phyloP scores from a whole-genome alignment of 1,284 basidiomycete genomes.

The Cutaneotrichosporon spelunceum region DNA sequence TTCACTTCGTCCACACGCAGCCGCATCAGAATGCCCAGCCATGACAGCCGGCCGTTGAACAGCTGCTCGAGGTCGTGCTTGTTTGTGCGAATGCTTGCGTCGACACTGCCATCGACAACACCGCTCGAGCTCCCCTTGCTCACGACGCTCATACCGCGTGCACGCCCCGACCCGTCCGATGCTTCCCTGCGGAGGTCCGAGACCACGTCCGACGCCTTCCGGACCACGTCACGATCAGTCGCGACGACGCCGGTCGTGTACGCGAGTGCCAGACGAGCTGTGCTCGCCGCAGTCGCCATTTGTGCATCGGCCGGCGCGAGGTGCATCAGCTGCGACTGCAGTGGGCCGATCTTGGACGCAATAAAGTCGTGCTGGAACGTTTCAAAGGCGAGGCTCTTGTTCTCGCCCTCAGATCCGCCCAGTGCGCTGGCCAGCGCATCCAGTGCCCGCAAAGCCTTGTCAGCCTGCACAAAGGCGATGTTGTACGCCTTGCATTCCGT shows the following conservation, averaged over 20 bases:
- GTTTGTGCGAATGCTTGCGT: slow-evolving; percentile 56
- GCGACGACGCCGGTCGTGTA: slow-evolving; percentile 32
- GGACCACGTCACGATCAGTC: slow-evolving; percentile 26
- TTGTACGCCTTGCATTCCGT: slow-evolving; percentile 10
- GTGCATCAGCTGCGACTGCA: slow-evolving; percentile 27
- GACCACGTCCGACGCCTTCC: slow-evolving; percentile 24
- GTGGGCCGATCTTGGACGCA: slow-evolving; percentile 35
- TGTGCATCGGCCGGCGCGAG: slow-evolving; percentile 19
- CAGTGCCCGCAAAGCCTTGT: slow-evolving; percentile 36
- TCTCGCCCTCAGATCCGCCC: slow-evolving; percentile 11
- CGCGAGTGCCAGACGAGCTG: slow-evolving; percentile 25
- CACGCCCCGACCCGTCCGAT: slow-evolving; percentile 28
- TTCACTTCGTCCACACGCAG: slow-evolving; percentile 68
- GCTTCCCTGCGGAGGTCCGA: slow-evolving; percentile 24
- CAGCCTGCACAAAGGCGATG: slow-evolving; percentile 34
- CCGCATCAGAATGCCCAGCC: slow-evolving; percentile 62
- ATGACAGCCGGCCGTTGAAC: slow-evolving; percentile 59
- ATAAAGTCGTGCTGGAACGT: slow-evolving; percentile 42
- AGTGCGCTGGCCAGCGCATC: slow-evolving; percentile 33
- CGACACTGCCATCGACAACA: slow-evolving; percentile 55
- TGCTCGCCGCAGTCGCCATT: slow-evolving; percentile 26
- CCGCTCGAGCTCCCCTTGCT: slow-evolving; percentile 39
- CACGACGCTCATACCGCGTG: slow-evolving; percentile 35
- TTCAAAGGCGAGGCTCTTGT: slow-evolving; percentile 29
- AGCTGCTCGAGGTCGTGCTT: slow-evolving; percentile 57